Conservation (phyloP, 768 basidiomycete species). For the Dentipellis fragilis region DNA sequence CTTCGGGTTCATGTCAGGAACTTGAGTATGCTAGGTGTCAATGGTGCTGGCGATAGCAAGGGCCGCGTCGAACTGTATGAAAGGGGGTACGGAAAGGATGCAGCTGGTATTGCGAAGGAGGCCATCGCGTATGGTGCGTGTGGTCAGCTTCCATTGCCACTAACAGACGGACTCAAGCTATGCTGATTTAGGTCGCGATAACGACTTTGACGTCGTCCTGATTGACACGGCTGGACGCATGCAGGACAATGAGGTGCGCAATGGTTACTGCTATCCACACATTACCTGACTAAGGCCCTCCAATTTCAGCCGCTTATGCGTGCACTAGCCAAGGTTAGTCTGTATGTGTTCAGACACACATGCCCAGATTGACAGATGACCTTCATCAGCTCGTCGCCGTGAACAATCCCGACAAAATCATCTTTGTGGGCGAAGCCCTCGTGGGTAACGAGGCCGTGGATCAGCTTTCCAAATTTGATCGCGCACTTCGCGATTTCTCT, state of each 20-base stretch:
- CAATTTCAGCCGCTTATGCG: constrained; percentile 80
- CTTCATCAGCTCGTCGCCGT: constrained; percentile 67
- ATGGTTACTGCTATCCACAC: neutral
- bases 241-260: constrained; percentile 93
- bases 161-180: neutral
- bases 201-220: constrained; percentile 90
- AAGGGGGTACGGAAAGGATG: constrained; percentile 96
- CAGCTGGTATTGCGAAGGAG: constrained; percentile 95
- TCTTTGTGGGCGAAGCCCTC: constrained; percentile 96
- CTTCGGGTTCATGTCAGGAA: constrained; percentile 94
- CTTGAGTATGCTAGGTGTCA: constrained; percentile 71
- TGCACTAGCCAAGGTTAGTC: constrained; percentile 81
- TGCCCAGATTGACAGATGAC: neutral
- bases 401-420: constrained; percentile 93
- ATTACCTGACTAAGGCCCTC: constrained; percentile 4
- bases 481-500: constrained; percentile 87
- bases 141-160: neutral
- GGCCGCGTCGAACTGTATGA: constrained; percentile 89
- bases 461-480: constrained; percentile 93
- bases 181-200: constrained; percentile 57
- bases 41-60: constrained; percentile 56
- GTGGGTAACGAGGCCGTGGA: constrained; percentile 99
- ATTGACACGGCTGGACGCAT: constrained; percentile 98
- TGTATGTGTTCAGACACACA: neutral
- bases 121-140: constrained; percentile 79